Percentiles rank a stretch among this genome's conserved stretches.
phyloP scores from a whole-genome alignment of 495 filamentous ascomycete species.

The Lichenothelia convexa region DNA sequence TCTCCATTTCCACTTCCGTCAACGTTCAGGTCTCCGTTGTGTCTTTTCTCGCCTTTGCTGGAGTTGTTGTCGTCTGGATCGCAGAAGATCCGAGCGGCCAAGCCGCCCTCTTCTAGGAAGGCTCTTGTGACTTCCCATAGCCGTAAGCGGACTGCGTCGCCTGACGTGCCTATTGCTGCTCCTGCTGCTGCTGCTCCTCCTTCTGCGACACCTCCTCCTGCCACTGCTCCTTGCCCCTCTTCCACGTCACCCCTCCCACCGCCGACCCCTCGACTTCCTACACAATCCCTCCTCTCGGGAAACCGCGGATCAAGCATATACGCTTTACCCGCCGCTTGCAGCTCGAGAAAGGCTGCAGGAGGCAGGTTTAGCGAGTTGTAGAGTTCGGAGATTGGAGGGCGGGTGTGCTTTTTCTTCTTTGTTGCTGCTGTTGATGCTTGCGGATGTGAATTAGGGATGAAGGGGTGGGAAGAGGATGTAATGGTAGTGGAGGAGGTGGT shows the following conservation, averaged over 20 bases:
- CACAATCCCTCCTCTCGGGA: conserved; percentile 39
- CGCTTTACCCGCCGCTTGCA: conserved; percentile 39
- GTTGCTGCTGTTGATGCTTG: neutral
- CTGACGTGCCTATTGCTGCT: no score
- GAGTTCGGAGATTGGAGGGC: conserved; percentile 43
- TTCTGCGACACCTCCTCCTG: no score
- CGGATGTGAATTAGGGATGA: neutral
- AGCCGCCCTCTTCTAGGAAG: conserved; percentile 36
- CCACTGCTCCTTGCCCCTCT: no score
- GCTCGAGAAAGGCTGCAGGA: conserved; percentile 38
- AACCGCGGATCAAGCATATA: conserved; percentile 41
- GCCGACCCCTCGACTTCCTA: conserved; percentile 39
- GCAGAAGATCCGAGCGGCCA: conserved; percentile 38
- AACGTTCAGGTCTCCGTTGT: no score
- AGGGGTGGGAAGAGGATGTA: neutral
- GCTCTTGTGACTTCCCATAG: conserved; percentile 40
- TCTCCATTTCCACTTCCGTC: neutral
- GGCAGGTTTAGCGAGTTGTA: conserved; percentile 37
- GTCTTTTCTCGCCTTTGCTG: no score
- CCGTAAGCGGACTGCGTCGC: conserved; percentile 43
- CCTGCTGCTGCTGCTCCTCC: no score
- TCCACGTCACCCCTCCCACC: conserved; percentile 38
- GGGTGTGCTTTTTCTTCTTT: conserved; percentile 38
- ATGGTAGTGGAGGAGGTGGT: neutral
- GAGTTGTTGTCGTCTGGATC: no score